Conservation (phyloP, 2,329 filamentous ascomycete genomes). For the Penicillium sp. region DNA sequence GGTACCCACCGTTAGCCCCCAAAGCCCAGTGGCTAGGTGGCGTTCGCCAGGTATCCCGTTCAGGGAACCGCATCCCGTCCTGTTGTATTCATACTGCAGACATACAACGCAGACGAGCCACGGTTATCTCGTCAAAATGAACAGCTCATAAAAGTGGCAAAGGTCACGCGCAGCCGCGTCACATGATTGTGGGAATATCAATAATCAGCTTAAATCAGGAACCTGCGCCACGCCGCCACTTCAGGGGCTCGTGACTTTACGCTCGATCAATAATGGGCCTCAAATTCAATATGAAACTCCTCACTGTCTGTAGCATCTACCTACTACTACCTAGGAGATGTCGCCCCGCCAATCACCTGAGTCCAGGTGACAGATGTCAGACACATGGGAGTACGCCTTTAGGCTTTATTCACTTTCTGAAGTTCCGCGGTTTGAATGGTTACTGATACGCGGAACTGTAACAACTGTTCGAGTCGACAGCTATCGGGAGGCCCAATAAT, state of each 20-base stretch:
- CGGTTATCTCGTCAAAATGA: background rate
- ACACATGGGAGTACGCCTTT: too few species aligned
- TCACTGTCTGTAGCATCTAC: too few species aligned
- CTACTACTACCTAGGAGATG: background rate
- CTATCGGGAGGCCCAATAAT: constrained; percentile 12
- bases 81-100: too few species aligned
- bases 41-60: too few species aligned
- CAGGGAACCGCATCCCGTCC: too few species aligned
- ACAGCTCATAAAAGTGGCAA: constrained; percentile 4
- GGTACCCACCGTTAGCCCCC: background rate
- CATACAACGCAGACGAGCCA: background rate
- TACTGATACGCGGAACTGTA: background rate
- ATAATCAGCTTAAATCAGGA: constrained; percentile 7
- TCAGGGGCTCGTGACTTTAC: constrained; percentile 19
- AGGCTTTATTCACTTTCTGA: too few species aligned
- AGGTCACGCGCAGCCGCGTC: constrained; percentile 8
- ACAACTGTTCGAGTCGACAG: constrained; percentile 11
- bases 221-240: constrained; percentile 11
- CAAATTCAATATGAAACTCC: too few species aligned
- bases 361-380: constrained; percentile 12
- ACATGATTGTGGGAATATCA: constrained; percentile 10
- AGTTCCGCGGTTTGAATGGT: background rate
- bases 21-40: background rate
- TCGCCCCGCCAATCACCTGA: constrained; percentile 1
- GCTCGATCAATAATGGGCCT: too few species aligned